A percentile compares a stretch with the other conserved stretches of the same genome.
phyloP scores from a whole-genome alignment of 371 early-diverging fungal genomes.

The Thermomucor indicae-seudaticae region DNA sequence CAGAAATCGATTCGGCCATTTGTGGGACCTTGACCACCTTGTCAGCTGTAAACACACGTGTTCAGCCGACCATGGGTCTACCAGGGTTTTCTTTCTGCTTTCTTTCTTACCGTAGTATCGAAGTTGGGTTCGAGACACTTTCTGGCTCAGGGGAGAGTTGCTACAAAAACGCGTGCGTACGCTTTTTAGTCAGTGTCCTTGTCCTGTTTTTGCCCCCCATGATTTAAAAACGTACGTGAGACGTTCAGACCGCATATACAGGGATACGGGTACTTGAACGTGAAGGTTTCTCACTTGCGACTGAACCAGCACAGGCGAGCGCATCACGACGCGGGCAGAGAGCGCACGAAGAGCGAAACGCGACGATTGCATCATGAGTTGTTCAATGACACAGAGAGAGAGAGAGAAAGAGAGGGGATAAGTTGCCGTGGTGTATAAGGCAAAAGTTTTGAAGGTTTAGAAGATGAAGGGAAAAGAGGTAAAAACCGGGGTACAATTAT shows the following conservation, averaged over 20 bases:
- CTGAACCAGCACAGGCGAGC: neutral
- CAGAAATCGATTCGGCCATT: conserved; percentile 97
- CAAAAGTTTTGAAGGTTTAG: neutral
- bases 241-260: conserved; percentile 31
- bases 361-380: conserved; percentile 10
- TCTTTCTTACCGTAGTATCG: conserved; percentile 37
- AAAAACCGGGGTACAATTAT: too few relatives aligned
- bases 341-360: conserved; percentile 9
- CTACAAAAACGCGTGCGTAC: too few relatives aligned
- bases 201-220: too few relatives aligned
- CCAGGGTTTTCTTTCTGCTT: neutral
- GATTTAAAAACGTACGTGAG: conserved; percentile 26
- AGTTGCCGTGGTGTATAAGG: conserved; percentile 1
- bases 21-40: conserved; percentile 89
- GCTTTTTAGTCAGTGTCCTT: too few relatives aligned
- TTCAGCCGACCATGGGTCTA: neutral
- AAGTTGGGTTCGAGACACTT: conserved; percentile 23
- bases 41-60: conserved; percentile 43
- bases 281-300: conserved; percentile 38
- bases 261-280: conserved; percentile 34
- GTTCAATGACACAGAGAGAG: neutral
- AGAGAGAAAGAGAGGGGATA: neutral
- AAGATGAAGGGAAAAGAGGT: conserved; percentile 1
- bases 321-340: conserved; percentile 9
- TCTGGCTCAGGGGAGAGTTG: conserved; percentile 6